These are phyloP conservation scores for Chaetothyriales sp. DNA, from an alignment of 2,329 filamentous ascomycete genomes.

Conservation along the genomic window DNA sequence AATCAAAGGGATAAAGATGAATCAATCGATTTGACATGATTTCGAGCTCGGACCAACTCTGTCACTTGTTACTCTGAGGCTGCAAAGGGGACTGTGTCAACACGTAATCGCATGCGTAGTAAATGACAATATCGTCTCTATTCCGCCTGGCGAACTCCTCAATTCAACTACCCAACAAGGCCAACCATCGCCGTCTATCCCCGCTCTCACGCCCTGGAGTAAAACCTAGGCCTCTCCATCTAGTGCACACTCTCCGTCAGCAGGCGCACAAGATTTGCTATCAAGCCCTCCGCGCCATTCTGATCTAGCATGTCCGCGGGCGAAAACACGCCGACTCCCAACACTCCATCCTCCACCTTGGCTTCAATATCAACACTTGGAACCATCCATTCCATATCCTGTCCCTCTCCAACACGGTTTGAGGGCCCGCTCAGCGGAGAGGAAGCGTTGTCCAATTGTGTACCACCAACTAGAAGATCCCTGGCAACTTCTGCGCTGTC, in stretches of 20 bases:
- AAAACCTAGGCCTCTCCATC: neutral
- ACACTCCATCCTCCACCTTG: conserved; percentile 31
- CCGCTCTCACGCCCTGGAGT: no score
- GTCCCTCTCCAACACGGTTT: neutral
- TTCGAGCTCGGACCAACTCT: no score
- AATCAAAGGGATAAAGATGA: no score
- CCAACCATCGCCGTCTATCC: no score
- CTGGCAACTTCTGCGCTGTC: neutral
- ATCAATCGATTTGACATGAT: no score
- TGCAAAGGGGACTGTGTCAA: no score
- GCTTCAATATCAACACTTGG: conserved; percentile 40
- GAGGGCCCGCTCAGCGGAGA: neutral
- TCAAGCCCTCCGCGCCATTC: neutral
- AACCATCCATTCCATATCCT: neutral
- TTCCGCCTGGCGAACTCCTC: no score
- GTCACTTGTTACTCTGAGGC: no score
- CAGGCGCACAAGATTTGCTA: neutral
- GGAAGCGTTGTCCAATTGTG: neutral
- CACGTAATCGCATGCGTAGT: no score
- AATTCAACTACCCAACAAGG: no score
- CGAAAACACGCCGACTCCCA: conserved; percentile 43
- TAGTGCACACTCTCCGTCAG: neutral
- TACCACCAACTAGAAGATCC: neutral
- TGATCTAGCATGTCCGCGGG: conserved; percentile 28
- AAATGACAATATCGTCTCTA: no score